Evolutionary conservation across 768 basidiomycete species (phyloP).

Genomic region (Imleria badia): DNA sequence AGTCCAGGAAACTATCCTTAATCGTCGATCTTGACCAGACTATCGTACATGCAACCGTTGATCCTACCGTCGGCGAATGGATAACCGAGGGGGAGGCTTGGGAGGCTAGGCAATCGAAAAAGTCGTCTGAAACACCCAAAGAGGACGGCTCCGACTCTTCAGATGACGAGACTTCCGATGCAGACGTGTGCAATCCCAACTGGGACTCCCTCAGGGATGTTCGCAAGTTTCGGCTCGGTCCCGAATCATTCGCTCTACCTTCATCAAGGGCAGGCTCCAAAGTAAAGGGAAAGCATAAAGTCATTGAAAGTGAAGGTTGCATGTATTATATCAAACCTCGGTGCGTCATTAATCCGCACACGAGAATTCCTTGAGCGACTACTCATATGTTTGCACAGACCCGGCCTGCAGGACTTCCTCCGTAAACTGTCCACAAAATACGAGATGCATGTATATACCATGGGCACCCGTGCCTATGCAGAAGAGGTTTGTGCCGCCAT

Average conservation of each 20-base stretch:
- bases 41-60: conserved; percentile 97
- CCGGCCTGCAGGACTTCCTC: conserved; percentile 83
- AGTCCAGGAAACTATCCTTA: conserved; percentile 78
- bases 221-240: conserved; percentile 80
- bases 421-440: conserved; percentile 70
- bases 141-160: conserved; percentile 33
- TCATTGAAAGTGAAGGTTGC: conserved; percentile 75
- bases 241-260: conserved; percentile 64
- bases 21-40: conserved; percentile 99
- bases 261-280: conserved; percentile 38
- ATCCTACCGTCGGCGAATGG: conserved; percentile 99
- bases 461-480: conserved; percentile 97
- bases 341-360: conserved; percentile 43
- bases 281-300: conserved; percentile 60
- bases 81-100: conserved; percentile 81
- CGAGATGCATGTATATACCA: conserved; percentile 99
- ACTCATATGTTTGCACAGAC: conserved; percentile 41
- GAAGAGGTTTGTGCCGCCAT: conserved; percentile 93
- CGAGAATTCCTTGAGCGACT: neutral
- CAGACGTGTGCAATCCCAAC: conserved; percentile 84
- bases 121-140: conserved; percentile 35
- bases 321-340: conserved; percentile 98
- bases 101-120: conserved; percentile 59
- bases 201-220: conserved; percentile 91
- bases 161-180: conserved; percentile 41